Evolutionary conservation across 208 protist species (phyloP).

Genomic region (Angomonas desouzai): DNA sequence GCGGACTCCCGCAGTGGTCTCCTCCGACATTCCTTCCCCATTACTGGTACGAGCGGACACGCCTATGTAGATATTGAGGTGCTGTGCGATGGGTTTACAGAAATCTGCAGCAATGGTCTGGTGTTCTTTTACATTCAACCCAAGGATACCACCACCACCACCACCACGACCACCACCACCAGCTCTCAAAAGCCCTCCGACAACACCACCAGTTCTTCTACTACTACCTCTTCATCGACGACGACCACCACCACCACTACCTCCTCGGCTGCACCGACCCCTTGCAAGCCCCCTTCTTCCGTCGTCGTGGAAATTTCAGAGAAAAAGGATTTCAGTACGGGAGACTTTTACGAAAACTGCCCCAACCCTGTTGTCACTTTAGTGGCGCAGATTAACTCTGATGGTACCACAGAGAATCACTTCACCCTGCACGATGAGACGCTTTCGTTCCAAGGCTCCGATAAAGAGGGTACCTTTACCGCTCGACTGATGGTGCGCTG

Average conservation of each 20-base stretch:
- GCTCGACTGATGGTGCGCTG: constrained; percentile 39
- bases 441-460: constrained; percentile 11
- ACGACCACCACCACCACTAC: constrained; percentile 16
- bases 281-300: neutral
- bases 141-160: constrained; percentile 20
- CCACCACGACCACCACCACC: constrained; percentile 30
- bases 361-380: constrained; percentile 11
- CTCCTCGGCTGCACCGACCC: constrained; percentile 9
- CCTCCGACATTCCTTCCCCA: constrained; percentile 31
- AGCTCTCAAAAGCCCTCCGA: constrained; percentile 27
- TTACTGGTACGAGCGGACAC: constrained; percentile 21
- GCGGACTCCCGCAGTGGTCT: constrained; percentile 6
- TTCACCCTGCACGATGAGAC: neutral
- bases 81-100: constrained; percentile 42
- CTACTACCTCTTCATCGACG: constrained; percentile 18
- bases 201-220: constrained; percentile 11
- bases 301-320: neutral
- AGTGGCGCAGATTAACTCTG: neutral
- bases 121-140: constrained; percentile 43
- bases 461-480: constrained; percentile 40
- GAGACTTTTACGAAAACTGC: neutral
- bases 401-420: neutral
- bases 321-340: neutral
- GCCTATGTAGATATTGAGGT: constrained; percentile 27
- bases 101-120: constrained; percentile 25